Evolutionary conservation across 306 rosid species (phyloP).

Genomic region (Sophora flavescens): DNA sequence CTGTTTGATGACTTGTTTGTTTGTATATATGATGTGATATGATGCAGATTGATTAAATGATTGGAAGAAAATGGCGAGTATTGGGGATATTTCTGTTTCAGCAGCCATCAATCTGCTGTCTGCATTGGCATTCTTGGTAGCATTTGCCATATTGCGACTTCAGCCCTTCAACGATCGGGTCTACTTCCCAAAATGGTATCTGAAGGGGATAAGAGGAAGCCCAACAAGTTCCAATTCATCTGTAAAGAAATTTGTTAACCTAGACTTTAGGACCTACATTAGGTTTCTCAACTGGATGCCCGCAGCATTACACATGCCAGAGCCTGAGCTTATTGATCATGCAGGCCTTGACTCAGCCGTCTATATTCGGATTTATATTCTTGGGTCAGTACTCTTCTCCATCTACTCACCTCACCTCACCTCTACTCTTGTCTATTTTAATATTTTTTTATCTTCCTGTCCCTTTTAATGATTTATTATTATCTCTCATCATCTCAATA

Average conservation of each 20-base stretch:
- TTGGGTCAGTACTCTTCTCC: conserved; percentile 46
- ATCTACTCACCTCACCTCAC: too few relatives aligned
- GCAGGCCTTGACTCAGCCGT: conserved; percentile 94
- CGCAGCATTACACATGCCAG: conserved; percentile 92
- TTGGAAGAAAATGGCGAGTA: conserved; percentile 63
- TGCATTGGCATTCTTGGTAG: conserved; percentile 69
- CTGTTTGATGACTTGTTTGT: conserved; percentile 21
- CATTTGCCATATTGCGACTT: conserved; percentile 78
- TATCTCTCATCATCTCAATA: conserved; percentile 36
- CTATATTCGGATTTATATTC: conserved; percentile 78
- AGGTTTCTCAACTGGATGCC: conserved; percentile 95
- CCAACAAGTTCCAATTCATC: conserved; percentile 57
- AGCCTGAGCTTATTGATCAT: conserved; percentile 87
- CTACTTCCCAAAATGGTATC: conserved; percentile 96
- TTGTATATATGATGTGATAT: neutral
- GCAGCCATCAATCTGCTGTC: conserved; percentile 76
- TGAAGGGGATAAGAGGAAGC: conserved; percentile 84
- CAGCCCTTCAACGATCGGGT: conserved; percentile 90
- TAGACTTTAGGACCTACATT: conserved; percentile 63
- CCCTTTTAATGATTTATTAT: conserved; percentile 4
- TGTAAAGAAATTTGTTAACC: conserved; percentile 68
- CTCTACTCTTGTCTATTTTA: conserved; percentile 6
- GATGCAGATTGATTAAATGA: conserved; percentile 40
- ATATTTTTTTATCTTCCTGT: neutral
- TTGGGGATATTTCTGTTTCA: conserved; percentile 67